A percentile compares a stretch with the other conserved stretches of the same genome.
Evolutionary conservation across 2,329 filamentous ascomycete species (phyloP).

Genomic region (Sphaerulina populicola): DNA sequence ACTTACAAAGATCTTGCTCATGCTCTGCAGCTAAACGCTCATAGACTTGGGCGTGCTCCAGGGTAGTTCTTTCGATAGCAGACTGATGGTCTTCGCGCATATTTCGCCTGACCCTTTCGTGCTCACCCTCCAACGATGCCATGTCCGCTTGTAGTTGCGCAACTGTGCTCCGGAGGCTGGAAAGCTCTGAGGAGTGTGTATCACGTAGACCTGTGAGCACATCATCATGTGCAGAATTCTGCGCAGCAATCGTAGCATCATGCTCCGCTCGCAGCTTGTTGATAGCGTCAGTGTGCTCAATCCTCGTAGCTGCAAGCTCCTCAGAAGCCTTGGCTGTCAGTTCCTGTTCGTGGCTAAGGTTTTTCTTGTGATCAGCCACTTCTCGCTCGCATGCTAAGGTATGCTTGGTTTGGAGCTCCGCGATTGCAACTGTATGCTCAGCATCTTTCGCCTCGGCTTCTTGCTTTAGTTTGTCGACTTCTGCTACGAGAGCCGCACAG

Average conservation of each 20-base stretch:
- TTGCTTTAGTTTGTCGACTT: not conserved
- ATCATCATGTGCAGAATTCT: not conserved
- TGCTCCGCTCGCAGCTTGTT: not conserved
- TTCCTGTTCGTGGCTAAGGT: not conserved
- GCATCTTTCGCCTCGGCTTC: not conserved
- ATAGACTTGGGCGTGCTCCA: not conserved
- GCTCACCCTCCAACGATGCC: not conserved
- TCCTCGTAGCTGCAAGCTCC: not conserved
- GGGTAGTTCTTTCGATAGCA: not conserved
- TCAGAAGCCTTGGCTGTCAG: not conserved
- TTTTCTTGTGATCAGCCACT: not conserved
- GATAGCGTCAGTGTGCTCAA: not conserved
- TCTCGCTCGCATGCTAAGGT: not conserved
- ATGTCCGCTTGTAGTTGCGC: not conserved
- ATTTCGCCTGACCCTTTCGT: not conserved
- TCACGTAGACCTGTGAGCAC: not conserved
- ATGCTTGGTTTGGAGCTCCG: slow-evolving; percentile 9
- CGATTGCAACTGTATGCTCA: slow-evolving; percentile 1
- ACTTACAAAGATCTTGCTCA: not conserved
- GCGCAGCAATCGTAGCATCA: not conserved
- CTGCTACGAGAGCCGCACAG: not conserved
- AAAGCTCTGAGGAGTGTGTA: not conserved
- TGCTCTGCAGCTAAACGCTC: not conserved
- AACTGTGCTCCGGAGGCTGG: not conserved
- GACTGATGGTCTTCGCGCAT: not conserved